phyloP scores from a whole-genome alignment of 495 filamentous ascomycete genomes.

The Sordaria brevicollis region DNA sequence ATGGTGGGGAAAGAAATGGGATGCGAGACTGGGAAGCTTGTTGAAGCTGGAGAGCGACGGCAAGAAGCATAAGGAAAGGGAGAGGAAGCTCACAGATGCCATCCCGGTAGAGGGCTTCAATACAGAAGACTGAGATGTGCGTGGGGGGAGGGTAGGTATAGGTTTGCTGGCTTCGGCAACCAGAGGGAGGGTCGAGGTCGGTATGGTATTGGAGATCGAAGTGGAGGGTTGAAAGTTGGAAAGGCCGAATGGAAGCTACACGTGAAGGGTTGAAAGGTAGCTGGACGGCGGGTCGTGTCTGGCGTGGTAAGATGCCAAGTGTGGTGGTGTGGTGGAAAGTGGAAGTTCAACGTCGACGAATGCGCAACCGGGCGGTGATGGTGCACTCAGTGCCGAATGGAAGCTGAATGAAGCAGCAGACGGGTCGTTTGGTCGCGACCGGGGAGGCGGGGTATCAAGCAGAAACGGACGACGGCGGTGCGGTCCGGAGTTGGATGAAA shows the following conservation, averaged over 20 bases:
- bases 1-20: not conserved
- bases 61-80: not conserved
- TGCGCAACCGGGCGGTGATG: not conserved
- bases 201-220: not conserved
- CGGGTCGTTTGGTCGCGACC: not conserved
- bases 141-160: not conserved
- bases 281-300: not conserved
- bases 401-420: not conserved
- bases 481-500: not conserved
- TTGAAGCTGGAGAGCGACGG: not conserved
- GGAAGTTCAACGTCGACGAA: not conserved
- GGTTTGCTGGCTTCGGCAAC: constrained; percentile 1
- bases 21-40: not conserved
- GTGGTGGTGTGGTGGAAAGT: not conserved
- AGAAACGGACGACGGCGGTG: not conserved
- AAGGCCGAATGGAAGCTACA: not conserved
- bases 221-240: not conserved
- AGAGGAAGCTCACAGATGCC: constrained; percentile 21
- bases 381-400: no score
- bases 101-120: constrained; percentile 12
- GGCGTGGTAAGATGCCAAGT: not conserved
- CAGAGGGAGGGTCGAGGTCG: not conserved
- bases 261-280: not conserved
- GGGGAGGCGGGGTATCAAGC: not conserved
- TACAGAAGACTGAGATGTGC: not conserved